Conservation (phyloP, 805 yeast species). For the Saturnispora mendoncae region DNA sequence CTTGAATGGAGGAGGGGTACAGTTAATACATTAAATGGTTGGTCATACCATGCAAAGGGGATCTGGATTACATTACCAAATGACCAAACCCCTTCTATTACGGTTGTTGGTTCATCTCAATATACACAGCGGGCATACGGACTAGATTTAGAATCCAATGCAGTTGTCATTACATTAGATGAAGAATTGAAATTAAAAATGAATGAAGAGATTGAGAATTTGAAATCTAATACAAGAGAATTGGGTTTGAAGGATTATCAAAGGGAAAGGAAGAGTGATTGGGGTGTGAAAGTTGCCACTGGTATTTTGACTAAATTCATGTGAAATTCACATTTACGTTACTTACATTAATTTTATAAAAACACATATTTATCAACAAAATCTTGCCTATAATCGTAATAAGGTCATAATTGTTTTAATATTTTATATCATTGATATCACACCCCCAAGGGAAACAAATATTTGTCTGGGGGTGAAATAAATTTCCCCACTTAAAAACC, state of each 20-base stretch:
- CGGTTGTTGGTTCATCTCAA: conserved; percentile 87
- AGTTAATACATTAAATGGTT: conserved; percentile 73
- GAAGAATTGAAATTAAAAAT: conserved; percentile 45
- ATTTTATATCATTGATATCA: too few relatives aligned
- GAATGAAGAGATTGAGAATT: conserved; percentile 54
- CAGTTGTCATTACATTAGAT: conserved; percentile 66
- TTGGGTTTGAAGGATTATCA: conserved; percentile 55
- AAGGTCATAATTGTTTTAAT: neutral
- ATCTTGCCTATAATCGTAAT: neutral
- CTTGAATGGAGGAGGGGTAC: conserved; percentile 84
- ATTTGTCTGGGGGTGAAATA: too few relatives aligned
- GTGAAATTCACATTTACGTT: conserved; percentile 7
- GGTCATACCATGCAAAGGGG: conserved; percentile 99
- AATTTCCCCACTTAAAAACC: too few relatives aligned
- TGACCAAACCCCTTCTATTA: conserved; percentile 54
- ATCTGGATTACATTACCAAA: conserved; percentile 67
- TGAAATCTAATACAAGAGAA: conserved; percentile 43
- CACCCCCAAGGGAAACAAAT: too few relatives aligned
- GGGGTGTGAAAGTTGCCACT: conserved; percentile 61
- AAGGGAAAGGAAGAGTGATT: conserved; percentile 50
- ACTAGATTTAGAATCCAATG: conserved; percentile 83
- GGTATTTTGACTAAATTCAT: conserved; percentile 50
- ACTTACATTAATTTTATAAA: neutral
- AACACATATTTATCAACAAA: too few relatives aligned
- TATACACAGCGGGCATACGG: conserved; percentile 86